A percentile compares a stretch with the other conserved stretches of the same genome.
Conservation (phyloP, 306 rosid species). For the Gastrolobium villosum region DNA sequence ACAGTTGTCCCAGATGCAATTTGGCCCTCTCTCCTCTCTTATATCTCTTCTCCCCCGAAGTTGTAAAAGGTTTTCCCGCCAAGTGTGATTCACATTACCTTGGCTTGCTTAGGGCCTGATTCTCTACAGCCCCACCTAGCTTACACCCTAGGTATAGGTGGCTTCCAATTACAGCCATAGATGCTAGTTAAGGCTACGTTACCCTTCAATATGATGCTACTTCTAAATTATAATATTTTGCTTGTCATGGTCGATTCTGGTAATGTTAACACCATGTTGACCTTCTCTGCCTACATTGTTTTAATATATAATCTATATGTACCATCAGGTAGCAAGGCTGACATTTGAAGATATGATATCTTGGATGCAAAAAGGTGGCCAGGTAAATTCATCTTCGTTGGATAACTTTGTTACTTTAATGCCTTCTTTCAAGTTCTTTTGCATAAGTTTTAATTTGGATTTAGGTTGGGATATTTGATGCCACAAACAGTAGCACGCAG, state of each 20-base stretch:
- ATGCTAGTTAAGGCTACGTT: slow-evolving; percentile 10
- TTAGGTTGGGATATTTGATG: slow-evolving; percentile 98
- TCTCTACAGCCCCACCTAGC: too few species aligned
- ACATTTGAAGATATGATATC: slow-evolving; percentile 99
- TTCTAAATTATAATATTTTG: slow-evolving; percentile 19
- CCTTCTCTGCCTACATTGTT: slow-evolving; percentile 70
- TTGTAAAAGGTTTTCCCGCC: too few species aligned
- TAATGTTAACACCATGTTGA: slow-evolving; percentile 59
- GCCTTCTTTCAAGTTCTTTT: slow-evolving; percentile 40
- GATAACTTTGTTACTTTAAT: slow-evolving; percentile 37
- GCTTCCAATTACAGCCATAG: not conserved
- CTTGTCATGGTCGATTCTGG: slow-evolving; percentile 43
- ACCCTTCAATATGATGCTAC: slow-evolving; percentile 9
- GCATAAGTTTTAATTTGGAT: slow-evolving; percentile 40
- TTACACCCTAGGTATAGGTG: too few species aligned
- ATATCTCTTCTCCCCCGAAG: too few species aligned
- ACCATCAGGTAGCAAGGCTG: slow-evolving; percentile 96
- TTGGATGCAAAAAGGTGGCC: slow-evolving; percentile 99
- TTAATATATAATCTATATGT: slow-evolving; percentile 81
- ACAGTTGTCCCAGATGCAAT: too few species aligned
- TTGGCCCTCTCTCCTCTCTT: too few species aligned
- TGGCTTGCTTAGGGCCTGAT: too few species aligned
- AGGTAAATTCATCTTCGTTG: slow-evolving; percentile 67
- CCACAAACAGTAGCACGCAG: slow-evolving; percentile 89
- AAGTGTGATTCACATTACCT: too few species aligned